Conservation (phyloP, 2,329 filamentous ascomycete genomes). For the Fusarium multiceps region DNA sequence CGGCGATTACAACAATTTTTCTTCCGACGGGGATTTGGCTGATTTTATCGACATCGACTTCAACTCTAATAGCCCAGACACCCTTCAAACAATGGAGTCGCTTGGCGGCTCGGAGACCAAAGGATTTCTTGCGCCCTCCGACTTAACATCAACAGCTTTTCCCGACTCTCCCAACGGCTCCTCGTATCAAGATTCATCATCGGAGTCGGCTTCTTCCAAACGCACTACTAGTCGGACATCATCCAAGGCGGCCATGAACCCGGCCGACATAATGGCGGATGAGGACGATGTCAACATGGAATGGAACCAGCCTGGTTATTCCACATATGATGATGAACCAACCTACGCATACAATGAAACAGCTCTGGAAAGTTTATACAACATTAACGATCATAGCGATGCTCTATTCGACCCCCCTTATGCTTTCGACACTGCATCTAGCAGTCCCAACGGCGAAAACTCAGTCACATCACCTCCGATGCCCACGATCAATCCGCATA, state of each 20-base stretch:
- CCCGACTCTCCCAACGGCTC: conserved; percentile 57
- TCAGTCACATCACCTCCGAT: conserved; percentile 59
- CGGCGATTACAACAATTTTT: conserved; percentile 53
- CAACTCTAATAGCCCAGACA: conserved; percentile 52
- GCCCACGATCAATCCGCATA: conserved; percentile 54
- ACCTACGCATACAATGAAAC: conserved; percentile 49
- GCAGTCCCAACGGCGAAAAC: conserved; percentile 58
- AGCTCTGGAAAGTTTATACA: conserved; percentile 46
- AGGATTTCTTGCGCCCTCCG: conserved; percentile 49
- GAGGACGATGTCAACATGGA: conserved; percentile 56
- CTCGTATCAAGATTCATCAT: conserved; percentile 62
- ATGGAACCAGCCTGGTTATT: conserved; percentile 55
- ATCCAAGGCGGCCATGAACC: conserved; percentile 56
- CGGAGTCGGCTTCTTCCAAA: conserved; percentile 63
- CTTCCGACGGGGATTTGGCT: conserved; percentile 51
- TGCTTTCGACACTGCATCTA: conserved; percentile 69
- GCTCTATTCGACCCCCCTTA: conserved; percentile 63
- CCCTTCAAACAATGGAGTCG: conserved; percentile 50
- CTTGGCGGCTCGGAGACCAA: conserved; percentile 49
- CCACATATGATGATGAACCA: conserved; percentile 54
- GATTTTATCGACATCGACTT: conserved; percentile 54
- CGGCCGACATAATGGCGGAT: conserved; percentile 58
- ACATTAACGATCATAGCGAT: conserved; percentile 52
- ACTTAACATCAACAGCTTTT: conserved; percentile 52
- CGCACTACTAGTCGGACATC: conserved; percentile 60